Conservation (phyloP, 163 green algal species). For the Prototheca stagnorum region DNA sequence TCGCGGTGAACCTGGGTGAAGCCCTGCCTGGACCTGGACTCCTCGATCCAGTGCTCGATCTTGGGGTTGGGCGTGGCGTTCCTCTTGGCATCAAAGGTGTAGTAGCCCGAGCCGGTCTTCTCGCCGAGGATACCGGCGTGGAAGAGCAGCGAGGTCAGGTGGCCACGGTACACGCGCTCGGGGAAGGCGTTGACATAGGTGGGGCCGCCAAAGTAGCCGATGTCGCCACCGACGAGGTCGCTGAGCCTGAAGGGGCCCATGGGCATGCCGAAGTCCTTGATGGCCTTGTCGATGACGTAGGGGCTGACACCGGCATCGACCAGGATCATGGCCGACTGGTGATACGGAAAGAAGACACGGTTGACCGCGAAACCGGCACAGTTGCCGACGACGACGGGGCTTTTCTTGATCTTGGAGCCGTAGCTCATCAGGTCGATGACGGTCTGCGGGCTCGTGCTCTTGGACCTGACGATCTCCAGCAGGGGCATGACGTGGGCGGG, state of each 20-base stretch:
- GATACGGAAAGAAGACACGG: constrained; percentile 99
- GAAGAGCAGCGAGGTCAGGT: constrained; percentile 65
- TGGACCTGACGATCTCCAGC: constrained; percentile 91
- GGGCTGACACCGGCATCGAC: constrained; percentile 72
- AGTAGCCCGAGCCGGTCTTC: constrained; percentile 48
- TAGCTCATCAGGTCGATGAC: constrained; percentile 82
- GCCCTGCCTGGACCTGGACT: constrained; percentile 2
- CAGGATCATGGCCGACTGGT: constrained; percentile 81
- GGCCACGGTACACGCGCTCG: constrained; percentile 63
- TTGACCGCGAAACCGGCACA: constrained; percentile 98
- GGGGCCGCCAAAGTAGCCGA: constrained; percentile 78
- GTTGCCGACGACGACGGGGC: constrained; percentile 96
- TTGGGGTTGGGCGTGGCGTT: constrained; percentile 44
- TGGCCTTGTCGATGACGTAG: constrained; percentile 79
- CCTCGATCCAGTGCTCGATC: constrained; percentile 42
- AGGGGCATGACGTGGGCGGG: constrained; percentile 97
- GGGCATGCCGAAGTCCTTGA: constrained; percentile 90
- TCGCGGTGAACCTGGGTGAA: not conserved
- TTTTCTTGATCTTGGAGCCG: constrained; percentile 81
- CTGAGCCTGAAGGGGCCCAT: constrained; percentile 80
- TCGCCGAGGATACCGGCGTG: constrained; percentile 74
- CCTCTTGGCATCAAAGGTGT: constrained; percentile 18
- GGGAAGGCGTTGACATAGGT: constrained; percentile 84
- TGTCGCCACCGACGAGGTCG: constrained; percentile 72
- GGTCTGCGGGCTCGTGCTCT: constrained; percentile 67